These are phyloP conservation scores for Pelargonium cotyledonis DNA, from an alignment of 441 rosid genomes.

Conservation along the genomic window DNA sequence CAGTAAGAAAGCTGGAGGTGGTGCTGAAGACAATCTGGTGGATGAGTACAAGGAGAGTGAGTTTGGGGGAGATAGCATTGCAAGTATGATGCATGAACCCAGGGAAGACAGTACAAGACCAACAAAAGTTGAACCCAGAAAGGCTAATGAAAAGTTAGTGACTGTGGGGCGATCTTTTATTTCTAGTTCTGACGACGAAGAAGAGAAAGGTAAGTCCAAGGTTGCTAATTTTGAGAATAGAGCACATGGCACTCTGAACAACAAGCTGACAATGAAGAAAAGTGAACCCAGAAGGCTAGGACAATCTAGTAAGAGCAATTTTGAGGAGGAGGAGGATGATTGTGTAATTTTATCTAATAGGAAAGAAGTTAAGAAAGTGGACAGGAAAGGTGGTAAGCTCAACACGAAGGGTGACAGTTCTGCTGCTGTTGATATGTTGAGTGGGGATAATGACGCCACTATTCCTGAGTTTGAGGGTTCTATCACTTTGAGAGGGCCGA, in stretches of 20 bases:
- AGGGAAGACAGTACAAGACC: constrained; percentile 21
- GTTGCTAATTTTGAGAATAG: background rate
- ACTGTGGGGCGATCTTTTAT: constrained; percentile 33
- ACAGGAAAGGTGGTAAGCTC: constrained; percentile 22
- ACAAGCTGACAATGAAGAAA: background rate
- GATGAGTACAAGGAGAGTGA: constrained; percentile 23
- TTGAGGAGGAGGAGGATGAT: constrained; percentile 38
- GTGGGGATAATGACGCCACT: constrained; percentile 27
- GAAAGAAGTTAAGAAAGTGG: constrained; percentile 25
- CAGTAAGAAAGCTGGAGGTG: constrained; percentile 12
- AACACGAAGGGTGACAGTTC: constrained; percentile 22
- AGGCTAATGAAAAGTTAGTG: constrained; percentile 33
- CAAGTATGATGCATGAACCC: constrained; percentile 19
- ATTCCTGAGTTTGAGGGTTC: constrained; percentile 41
- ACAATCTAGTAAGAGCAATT: constrained; percentile 6
- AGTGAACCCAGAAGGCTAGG: background rate
- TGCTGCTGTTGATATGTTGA: constrained; percentile 22
- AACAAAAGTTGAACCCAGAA: constrained; percentile 27
- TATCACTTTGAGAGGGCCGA: constrained; percentile 44
- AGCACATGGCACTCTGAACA: background rate
- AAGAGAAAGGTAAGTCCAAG: constrained; percentile 16
- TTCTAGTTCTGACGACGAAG: constrained; percentile 24
- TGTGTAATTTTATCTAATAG: constrained; percentile 38
- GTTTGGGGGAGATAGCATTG: constrained; percentile 16
- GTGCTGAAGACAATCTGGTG: constrained; percentile 20